Conservation (phyloP, 768 basidiomycete species). For the Pilatotrama ljubarskyi region DNA sequence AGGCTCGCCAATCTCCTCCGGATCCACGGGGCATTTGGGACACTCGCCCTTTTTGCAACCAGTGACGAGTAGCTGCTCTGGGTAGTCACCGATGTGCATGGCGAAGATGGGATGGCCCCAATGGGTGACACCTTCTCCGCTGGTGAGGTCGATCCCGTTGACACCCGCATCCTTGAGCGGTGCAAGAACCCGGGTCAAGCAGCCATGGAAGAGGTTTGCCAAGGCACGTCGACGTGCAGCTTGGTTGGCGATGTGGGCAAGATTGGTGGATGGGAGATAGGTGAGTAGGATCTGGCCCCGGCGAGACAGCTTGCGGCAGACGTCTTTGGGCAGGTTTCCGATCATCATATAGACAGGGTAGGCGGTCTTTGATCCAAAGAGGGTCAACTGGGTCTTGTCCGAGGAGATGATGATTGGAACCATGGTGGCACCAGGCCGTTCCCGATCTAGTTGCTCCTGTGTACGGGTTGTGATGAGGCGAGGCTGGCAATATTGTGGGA, state of each 20-base stretch:
- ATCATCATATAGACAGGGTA: constrained; percentile 34
- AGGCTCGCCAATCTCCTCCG: not conserved
- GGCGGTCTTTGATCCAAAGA: constrained; percentile 28
- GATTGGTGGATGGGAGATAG: constrained; percentile 24
- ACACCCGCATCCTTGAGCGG: constrained; percentile 33
- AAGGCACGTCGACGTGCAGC: constrained; percentile 26
- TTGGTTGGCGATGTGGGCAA: constrained; percentile 16
- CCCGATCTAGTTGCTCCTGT: constrained; percentile 17
- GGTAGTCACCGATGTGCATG: constrained; percentile 26
- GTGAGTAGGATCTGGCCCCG: constrained; percentile 24
- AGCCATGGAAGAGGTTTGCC: constrained; percentile 41
- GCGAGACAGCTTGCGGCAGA: constrained; percentile 18
- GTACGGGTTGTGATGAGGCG: not conserved
- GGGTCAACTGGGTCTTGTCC: constrained; percentile 29
- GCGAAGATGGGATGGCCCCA: constrained; percentile 34
- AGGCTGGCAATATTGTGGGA: not conserved
- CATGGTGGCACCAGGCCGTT: constrained; percentile 25
- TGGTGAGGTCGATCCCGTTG: constrained; percentile 34
- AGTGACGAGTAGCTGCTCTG: constrained; percentile 23
- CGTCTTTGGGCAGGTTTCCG: constrained; percentile 30
- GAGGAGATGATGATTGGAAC: constrained; percentile 30
- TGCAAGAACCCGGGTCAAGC: constrained; percentile 31
- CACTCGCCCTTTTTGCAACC: constrained; percentile 18
- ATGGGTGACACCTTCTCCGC: constrained; percentile 40
- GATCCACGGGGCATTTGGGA: constrained; percentile 4